Evolutionary conservation across 2,329 filamentous ascomycete genomes (phyloP), one percentile per base, ranked within the genome.

Genomic region (Cadophora sp.): DNA sequence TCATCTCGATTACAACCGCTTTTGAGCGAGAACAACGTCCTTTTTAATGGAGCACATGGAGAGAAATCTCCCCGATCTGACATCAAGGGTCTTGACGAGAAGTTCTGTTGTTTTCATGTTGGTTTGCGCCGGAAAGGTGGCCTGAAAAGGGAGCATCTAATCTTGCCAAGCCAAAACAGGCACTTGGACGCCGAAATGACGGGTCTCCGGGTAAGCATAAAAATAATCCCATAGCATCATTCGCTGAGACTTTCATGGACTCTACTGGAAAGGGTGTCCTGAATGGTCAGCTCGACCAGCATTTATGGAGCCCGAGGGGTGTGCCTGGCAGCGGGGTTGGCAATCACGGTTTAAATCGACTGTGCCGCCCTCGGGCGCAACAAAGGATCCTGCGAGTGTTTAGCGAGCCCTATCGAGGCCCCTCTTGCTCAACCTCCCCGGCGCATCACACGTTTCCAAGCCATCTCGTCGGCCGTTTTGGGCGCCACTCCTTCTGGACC

Each of bases 11-110:
- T 34, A n/a, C 26, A 55, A 9, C 27, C 24, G 16, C 16, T 37
- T 37, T 24, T 43, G 40, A 24, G 56, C 55, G 19, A 40, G 5
- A n/a, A 34, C 29, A 58, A 22, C 16, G 37, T 40, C 34, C 27
- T 60, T 60, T 37, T 12, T 37, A 19, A 22, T 22, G 26, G 26
- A 16, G 26, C 40, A 8, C 56, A 62, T 64, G 63, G 63, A 50
- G 55, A 50, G 53, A 65, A 46, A 40, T 59, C 53, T 34, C 16
- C 16, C 63, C 63, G 63, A 50, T 48, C 63, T 65, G 53, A 59
- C 63, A 40, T 19, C 53, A 59, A 59, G 53, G 37, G 22, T 65
- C 50, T 34, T 46, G 12, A 31, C 26, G 51, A 43, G 16, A 12
- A 56, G 6, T 26, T 50, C 14, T 22, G 37, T 31, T 22, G 22